phyloP scores from a whole-genome alignment of 768 basidiomycete species.

The Psilocybe subaeruginosa region DNA sequence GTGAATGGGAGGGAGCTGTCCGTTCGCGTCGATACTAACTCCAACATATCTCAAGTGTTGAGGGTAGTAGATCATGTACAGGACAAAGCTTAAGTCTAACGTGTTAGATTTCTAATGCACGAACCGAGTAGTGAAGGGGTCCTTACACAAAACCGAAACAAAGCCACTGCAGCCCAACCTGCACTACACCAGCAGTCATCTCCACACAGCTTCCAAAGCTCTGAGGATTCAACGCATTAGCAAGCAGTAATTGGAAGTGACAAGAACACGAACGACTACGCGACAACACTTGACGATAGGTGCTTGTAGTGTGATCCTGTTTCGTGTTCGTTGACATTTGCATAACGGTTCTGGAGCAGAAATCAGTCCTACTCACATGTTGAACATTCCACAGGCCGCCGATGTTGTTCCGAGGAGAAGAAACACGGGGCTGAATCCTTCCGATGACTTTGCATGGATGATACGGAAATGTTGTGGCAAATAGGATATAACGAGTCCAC shows the following conservation, averaged over 20 bases:
- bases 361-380: constrained; percentile 56
- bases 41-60: constrained; percentile 70
- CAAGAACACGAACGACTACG: constrained; percentile 58
- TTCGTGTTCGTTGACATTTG: constrained; percentile 11
- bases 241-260: background rate
- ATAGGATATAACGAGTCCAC: constrained; percentile 83
- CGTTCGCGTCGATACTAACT: constrained; percentile 20
- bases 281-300: constrained; percentile 80
- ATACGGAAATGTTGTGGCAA: constrained; percentile 86
- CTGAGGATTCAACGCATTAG: constrained; percentile 36
- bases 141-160: constrained; percentile 84
- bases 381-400: constrained; percentile 80
- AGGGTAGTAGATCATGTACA: constrained; percentile 95
- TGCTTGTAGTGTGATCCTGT: constrained; percentile 85
- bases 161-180: constrained; percentile 83
- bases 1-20: constrained; percentile 37
- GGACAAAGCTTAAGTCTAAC: constrained; percentile 63
- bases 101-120: background rate
- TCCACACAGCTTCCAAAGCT: constrained; percentile 74
- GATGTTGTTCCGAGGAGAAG: constrained; percentile 87
- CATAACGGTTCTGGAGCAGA: background rate
- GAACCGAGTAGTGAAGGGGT: background rate
- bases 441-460: constrained; percentile 73
- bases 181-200: constrained; percentile 78
- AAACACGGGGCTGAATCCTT: constrained; percentile 93